phyloP scores from a whole-genome alignment of 148 eudicot species.

The Vaccinium macrocarpon region DNA sequence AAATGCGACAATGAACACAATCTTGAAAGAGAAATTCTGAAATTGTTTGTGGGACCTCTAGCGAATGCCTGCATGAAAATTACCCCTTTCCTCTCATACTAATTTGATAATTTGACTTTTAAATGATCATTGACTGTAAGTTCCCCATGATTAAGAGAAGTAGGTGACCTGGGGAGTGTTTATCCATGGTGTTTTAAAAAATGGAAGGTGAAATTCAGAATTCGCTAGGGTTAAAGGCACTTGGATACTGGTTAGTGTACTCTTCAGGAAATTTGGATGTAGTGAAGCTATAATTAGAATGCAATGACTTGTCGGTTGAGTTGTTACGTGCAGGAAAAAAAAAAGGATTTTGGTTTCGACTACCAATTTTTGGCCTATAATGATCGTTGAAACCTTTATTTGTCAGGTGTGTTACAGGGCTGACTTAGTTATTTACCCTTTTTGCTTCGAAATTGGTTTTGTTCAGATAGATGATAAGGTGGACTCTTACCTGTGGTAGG shows the following conservation, averaged over 20 bases:
- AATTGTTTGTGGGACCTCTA: constrained; percentile 2
- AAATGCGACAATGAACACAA: background rate
- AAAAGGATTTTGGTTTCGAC: background rate
- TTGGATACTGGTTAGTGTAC: background rate
- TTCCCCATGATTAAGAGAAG: background rate
- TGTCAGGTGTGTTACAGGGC: background rate
- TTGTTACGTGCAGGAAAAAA: no score
- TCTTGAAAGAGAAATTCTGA: constrained; percentile 7
- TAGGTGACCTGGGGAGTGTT: background rate
- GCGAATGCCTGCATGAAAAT: background rate
- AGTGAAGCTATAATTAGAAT: background rate
- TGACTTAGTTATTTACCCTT: background rate
- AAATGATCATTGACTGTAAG: background rate
- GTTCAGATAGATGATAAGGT: constrained; percentile 2
- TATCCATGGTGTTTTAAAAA: background rate
- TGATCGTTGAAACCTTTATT: background rate
- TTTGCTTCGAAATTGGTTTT: background rate
- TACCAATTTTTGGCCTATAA: background rate
- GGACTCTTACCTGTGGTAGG: background rate
- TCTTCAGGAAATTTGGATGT: background rate
- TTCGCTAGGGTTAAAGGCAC: background rate
- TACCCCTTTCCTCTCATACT: no score
- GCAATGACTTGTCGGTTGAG: background rate
- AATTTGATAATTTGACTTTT: background rate
- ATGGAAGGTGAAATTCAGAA: background rate